Conservation (phyloP, 2,329 filamentous ascomycete species). For the Epichloe gansuensis region DNA sequence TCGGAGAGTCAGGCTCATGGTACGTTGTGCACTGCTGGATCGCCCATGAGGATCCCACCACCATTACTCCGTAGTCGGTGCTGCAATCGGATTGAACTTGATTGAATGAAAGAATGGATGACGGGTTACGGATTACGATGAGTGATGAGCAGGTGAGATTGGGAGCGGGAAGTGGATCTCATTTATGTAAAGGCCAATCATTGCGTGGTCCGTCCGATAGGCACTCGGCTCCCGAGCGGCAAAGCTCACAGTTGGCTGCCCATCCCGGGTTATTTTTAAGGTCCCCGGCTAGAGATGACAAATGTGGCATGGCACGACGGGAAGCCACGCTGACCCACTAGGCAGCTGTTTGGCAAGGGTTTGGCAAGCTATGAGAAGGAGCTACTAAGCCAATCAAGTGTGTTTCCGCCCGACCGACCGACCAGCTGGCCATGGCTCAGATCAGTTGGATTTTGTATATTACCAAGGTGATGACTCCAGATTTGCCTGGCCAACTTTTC, state of each 20-base stretch:
- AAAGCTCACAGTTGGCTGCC: not conserved
- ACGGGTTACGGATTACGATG: too few relatives aligned
- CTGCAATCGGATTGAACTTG: too few relatives aligned
- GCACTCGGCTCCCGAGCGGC: not conserved
- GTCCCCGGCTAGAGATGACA: not conserved
- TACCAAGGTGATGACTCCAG: not conserved
- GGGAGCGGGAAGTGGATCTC: not conserved
- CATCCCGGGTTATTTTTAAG: not conserved
- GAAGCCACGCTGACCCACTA: not conserved
- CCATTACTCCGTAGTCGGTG: too few relatives aligned
- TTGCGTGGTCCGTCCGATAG: not conserved
- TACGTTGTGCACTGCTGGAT: too few relatives aligned
- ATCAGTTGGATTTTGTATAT: not conserved
- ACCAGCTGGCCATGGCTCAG: not conserved
- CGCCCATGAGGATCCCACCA: not conserved
- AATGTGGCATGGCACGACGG: not conserved
- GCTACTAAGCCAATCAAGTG: not conserved
- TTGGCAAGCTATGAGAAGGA: not conserved
- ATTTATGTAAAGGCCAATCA: not conserved
- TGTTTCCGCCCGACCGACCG: not conserved
- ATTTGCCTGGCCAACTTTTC: not conserved
- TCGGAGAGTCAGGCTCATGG: not conserved
- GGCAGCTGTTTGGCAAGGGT: not conserved
- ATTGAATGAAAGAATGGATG: too few relatives aligned
- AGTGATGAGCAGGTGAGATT: not conserved